Base-by-base conservation (phyloP, 2,329 filamentous ascomycete genomes). In the Cephalotrichum gorgonifer region DNA sequence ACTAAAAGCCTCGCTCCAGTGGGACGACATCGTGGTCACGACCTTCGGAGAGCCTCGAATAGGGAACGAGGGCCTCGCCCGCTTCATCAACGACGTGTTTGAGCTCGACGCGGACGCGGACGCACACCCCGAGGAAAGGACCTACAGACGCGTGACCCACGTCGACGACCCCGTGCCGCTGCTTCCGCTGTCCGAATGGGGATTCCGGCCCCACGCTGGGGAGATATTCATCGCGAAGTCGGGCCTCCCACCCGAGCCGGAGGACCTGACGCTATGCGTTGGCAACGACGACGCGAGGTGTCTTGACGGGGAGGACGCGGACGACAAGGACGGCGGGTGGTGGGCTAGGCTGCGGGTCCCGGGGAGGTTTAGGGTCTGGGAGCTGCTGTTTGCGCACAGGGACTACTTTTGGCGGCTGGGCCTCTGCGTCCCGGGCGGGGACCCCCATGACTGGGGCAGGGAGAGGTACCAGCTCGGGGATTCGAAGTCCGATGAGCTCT, bases 341-440 rank as follows among this genome's bases (percentile, higher is more conserved):
- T 58, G 60, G 50, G 54, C 53, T 25, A 53, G 51, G 26, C 48
- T 62, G 42, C 55, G 57, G 20, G 58, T 58, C 20, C 46, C 62
- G 11, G 53, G 55, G 58, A 64, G 77, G 64, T 63, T 90, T 57
- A 86, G 85, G 63, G 75, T 94, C n/a, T 95, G 91, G 88, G 81
- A 95, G 66, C 70, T 96, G 7, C 84, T 97, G 60, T 95, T 94
- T 64, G 86, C 90, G 1, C 93, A 98, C 67, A 74, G 93, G 35
- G 93, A 98, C 68, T 98, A 98, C 65, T 97, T 98, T 66, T 95
- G 88, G 87, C 76, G 93, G 50, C 65, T 98, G 48, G 93, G 93
- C 0, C 69, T 97, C 28, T 98, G 93, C 67, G 73, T 96, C 2
- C 90, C 91, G 0, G 85, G 85, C 12, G 86, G 86, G 12, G 83